These are phyloP conservation scores for Priceomyces castillae DNA, from an alignment of 805 yeast species.

Conservation along the genomic window DNA sequence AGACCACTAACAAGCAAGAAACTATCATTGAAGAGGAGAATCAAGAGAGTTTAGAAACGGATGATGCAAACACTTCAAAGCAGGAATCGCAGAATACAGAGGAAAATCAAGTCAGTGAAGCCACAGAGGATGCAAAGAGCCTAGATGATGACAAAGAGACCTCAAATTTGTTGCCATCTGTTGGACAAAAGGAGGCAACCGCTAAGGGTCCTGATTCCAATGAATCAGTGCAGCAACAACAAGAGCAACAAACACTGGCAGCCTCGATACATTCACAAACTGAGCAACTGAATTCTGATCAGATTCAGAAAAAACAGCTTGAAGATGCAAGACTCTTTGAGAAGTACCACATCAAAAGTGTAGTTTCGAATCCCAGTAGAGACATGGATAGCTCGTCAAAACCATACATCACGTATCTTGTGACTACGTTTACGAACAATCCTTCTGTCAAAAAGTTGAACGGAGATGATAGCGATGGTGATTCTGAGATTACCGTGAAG, in stretches of 20 bases:
- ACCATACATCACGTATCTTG: slow-evolving; percentile 70
- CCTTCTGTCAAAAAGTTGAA: slow-evolving; percentile 48
- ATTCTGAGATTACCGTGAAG: slow-evolving; percentile 28
- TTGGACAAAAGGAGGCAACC: not conserved
- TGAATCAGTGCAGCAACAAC: slow-evolving; percentile 3
- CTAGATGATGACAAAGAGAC: slow-evolving; percentile 12
- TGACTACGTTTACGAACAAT: slow-evolving; percentile 61
- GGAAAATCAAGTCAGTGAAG: slow-evolving; percentile 1
- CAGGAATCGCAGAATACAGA: slow-evolving; percentile 7
- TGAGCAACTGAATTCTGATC: not conserved
- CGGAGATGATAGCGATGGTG: slow-evolving; percentile 17
- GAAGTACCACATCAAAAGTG: slow-evolving; percentile 18
- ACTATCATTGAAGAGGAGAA: slow-evolving; percentile 14
- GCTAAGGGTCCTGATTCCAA: not conserved
- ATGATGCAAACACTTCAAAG: slow-evolving; percentile 1
- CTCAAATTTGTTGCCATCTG: slow-evolving; percentile 9
- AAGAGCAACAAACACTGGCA: not conserved
- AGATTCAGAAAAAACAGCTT: not conserved
- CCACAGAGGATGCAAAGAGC: not conserved
- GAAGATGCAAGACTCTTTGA: slow-evolving; percentile 10
- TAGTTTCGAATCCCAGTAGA: slow-evolving; percentile 61
- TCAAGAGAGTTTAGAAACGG: slow-evolving; percentile 7
- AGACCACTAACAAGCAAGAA: slow-evolving; percentile 5
- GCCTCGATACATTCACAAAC: not conserved
- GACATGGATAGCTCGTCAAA: slow-evolving; percentile 69